These are phyloP conservation scores for Rugonectria rugulosa DNA, from an alignment of 2,329 filamentous ascomycete species.

Conservation along the genomic window DNA sequence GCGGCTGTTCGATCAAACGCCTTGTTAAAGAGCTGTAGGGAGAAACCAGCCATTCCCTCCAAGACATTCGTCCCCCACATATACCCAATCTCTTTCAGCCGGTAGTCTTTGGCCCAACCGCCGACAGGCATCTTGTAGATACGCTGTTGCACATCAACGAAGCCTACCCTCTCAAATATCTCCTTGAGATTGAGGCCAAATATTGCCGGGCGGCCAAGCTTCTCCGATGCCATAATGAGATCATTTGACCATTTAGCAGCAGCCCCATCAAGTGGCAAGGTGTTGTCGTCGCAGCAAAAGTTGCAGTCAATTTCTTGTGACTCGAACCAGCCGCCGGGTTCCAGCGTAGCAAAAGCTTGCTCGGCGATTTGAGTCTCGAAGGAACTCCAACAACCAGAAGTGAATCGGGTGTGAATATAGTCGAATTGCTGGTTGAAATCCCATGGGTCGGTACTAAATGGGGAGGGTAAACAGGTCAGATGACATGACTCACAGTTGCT, in stretches of 20 bases:
- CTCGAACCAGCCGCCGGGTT: constrained; percentile 62
- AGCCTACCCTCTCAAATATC: constrained; percentile 56
- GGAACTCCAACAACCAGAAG: constrained; percentile 55
- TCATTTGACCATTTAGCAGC: constrained; percentile 49
- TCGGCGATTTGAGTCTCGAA: constrained; percentile 56
- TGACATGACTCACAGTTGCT: no score
- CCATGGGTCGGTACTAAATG: constrained; percentile 51
- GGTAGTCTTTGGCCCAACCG: constrained; percentile 56
- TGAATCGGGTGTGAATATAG: constrained; percentile 60
- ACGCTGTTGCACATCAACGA: constrained; percentile 59
- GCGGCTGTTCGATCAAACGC: constrained; percentile 48
- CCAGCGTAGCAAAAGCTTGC: constrained; percentile 55
- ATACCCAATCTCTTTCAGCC: constrained; percentile 50
- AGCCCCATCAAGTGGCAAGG: constrained; percentile 46
- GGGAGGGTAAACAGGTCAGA: constrained; percentile 34
- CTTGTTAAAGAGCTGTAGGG: constrained; percentile 48
- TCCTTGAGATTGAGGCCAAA: constrained; percentile 44
- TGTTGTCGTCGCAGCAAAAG: constrained; percentile 53
- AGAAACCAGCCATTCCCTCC: constrained; percentile 51
- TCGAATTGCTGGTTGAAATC: constrained; percentile 60
- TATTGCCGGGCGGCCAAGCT: constrained; percentile 47
- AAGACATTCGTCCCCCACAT: constrained; percentile 52
- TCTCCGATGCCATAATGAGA: constrained; percentile 48
- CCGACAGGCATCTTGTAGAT: constrained; percentile 61
- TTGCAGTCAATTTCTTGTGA: constrained; percentile 54